phyloP scores from a whole-genome alignment of 805 yeast species.

The Ogataea allantospora region DNA sequence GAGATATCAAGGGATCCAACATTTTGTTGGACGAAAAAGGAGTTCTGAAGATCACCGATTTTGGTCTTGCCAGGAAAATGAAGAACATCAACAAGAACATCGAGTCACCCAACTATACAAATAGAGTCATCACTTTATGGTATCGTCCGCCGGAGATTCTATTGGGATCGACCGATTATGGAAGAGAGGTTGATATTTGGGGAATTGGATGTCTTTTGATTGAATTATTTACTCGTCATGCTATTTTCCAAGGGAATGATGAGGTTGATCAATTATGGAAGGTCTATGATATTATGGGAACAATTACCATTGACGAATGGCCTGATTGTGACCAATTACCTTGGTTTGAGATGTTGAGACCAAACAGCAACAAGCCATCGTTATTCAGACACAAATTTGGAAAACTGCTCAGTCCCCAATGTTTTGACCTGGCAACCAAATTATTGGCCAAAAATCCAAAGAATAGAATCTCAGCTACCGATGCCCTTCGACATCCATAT shows the following conservation, averaged over 20 bases:
- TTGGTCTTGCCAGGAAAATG: slow-evolving; percentile 79
- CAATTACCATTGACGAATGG: slow-evolving; percentile 74
- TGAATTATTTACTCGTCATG: slow-evolving; percentile 72
- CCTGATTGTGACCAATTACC: slow-evolving; percentile 77
- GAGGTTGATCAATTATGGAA: slow-evolving; percentile 80
- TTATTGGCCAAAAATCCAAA: slow-evolving; percentile 69
- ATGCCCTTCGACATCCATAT: slow-evolving; percentile 70
- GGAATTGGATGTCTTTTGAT: slow-evolving; percentile 90
- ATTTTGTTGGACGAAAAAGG: slow-evolving; percentile 65
- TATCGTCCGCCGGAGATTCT: slow-evolving; percentile 94
- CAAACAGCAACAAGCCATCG: slow-evolving; percentile 40
- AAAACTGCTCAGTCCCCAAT: slow-evolving; percentile 43
- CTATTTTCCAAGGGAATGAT: slow-evolving; percentile 84
- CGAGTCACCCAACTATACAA: slow-evolving; percentile 79
- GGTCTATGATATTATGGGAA: slow-evolving; percentile 83
- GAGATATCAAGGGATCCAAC: slow-evolving; percentile 83
- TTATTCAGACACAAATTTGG: slow-evolving; percentile 44
- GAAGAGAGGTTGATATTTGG: slow-evolving; percentile 93
- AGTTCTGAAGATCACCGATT: slow-evolving; percentile 70
- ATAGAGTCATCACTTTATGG: slow-evolving; percentile 95
- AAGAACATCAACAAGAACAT: slow-evolving; percentile 46
- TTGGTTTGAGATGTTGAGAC: slow-evolving; percentile 86
- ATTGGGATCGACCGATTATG: slow-evolving; percentile 87
- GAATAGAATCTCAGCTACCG: slow-evolving; percentile 61
- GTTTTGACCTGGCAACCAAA: slow-evolving; percentile 63